phyloP scores from a whole-genome alignment of 139 green algal genomes.

The Tetraselmis chui region DNA sequence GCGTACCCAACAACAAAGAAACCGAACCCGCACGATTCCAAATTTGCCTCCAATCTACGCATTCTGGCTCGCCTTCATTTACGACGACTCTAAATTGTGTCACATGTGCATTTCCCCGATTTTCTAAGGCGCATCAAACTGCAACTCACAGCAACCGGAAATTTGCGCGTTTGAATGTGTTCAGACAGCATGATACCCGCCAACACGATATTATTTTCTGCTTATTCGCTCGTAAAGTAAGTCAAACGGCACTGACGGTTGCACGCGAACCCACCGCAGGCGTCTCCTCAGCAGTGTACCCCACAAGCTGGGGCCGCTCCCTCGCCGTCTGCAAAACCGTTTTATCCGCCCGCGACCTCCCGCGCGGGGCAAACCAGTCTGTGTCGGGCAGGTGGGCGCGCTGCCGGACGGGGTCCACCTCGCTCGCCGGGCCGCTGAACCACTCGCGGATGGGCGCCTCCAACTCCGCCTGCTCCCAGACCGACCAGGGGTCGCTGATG shows the following conservation, averaged over 20 bases:
- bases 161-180: too few relatives aligned
- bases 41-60: too few relatives aligned
- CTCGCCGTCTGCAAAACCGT: neutral
- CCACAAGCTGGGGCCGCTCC: neutral
- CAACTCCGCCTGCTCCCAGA: neutral
- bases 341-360: neutral
- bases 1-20: too few relatives aligned
- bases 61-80: too few relatives aligned
- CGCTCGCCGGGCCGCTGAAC: neutral
- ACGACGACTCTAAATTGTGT: too few relatives aligned
- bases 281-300: neutral
- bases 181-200: too few relatives aligned
- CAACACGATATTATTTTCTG: neutral
- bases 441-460: neutral
- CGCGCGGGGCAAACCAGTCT: neutral
- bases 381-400: neutral
- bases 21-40: too few relatives aligned
- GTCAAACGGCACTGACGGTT: neutral
- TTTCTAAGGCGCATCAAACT: too few relatives aligned
- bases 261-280: neutral
- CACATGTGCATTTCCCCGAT: too few relatives aligned
- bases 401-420: neutral
- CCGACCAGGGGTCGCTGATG: neutral
- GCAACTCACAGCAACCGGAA: too few relatives aligned
- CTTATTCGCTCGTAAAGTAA: neutral